These are phyloP conservation scores for Solanum phureja DNA, from an alignment of 257 asterid species.

Conservation along the genomic window DNA sequence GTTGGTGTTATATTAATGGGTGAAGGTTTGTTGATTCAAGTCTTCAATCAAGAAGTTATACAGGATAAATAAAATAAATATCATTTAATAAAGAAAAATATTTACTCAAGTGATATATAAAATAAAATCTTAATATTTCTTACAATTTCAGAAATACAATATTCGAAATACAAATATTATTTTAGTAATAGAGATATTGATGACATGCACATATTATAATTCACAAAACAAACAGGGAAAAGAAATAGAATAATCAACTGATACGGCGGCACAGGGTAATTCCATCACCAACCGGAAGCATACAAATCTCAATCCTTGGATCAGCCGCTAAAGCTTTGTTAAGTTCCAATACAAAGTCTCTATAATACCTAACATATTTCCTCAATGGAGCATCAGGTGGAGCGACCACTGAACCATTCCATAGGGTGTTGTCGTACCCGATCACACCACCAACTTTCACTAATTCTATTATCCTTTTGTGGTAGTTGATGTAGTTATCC, in stretches of 20 bases:
- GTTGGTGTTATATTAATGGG: too few relatives aligned
- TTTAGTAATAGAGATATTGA: background rate
- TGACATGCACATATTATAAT: background rate
- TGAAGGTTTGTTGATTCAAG: too few relatives aligned
- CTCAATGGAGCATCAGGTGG: slow-evolving; percentile 83
- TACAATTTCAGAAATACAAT: background rate
- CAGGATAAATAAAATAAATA: background rate
- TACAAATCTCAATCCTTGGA: slow-evolving; percentile 82
- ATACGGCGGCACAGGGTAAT: slow-evolving; percentile 87
- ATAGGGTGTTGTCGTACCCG: slow-evolving; percentile 85
- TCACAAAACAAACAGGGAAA: background rate
- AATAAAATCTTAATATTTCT: too few relatives aligned
- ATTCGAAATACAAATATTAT: background rate
- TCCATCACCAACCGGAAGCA: slow-evolving; percentile 94
- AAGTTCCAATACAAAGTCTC: slow-evolving; percentile 75
- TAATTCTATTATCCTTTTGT: slow-evolving; percentile 62
- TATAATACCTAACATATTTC: slow-evolving; percentile 63
- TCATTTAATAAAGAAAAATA: background rate
- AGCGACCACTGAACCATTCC: slow-evolving; percentile 88
- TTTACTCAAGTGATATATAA: too few relatives aligned
- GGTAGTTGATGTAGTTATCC: slow-evolving; percentile 76
- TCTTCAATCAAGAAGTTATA: too few relatives aligned
- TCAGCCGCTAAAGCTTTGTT: slow-evolving; percentile 84
- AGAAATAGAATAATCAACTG: slow-evolving; percentile 18
- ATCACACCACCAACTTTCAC: slow-evolving; percentile 80